These are phyloP conservation scores for Hypoxylon sp. DNA, from an alignment of 2,329 filamentous ascomycete species.

Conservation along the genomic window DNA sequence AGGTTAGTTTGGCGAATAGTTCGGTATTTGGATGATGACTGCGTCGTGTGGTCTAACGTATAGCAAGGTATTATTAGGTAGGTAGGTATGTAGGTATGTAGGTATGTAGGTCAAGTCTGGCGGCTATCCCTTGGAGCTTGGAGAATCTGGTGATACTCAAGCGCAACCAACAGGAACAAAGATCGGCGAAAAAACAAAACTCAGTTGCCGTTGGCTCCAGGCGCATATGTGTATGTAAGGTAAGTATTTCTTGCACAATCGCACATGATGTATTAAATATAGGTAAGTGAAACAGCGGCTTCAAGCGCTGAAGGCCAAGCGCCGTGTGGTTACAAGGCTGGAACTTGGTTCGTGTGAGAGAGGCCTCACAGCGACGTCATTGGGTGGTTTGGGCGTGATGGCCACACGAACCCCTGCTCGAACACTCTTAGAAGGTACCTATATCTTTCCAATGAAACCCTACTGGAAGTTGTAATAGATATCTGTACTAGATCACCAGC, in stretches of 20 bases:
- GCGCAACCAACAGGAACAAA: slow-evolving; percentile 24
- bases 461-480: too few species aligned
- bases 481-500: too few species aligned
- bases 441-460: too few species aligned
- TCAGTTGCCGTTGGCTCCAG: slow-evolving; percentile 6
- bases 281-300: slow-evolving; percentile 22
- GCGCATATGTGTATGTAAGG: neutral
- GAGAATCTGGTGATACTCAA: slow-evolving; percentile 5
- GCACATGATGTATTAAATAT: slow-evolving; percentile 16
- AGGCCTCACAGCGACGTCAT: slow-evolving; percentile 46
- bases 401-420: slow-evolving; percentile 25
- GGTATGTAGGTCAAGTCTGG: slow-evolving; percentile 3
- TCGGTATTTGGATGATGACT: slow-evolving; percentile 5
- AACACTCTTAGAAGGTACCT: too few species aligned
- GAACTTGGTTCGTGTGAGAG: slow-evolving; percentile 28
- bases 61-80: too few species aligned
- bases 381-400: slow-evolving; percentile 36
- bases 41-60: too few species aligned
- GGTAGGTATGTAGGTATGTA: neutral
- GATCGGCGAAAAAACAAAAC: slow-evolving; percentile 9
- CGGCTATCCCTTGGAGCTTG: slow-evolving; percentile 14
- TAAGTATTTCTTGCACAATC: slow-evolving; percentile 24
- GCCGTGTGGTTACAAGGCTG: slow-evolving; percentile 37
- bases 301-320: slow-evolving; percentile 37
- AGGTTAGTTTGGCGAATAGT: slow-evolving; percentile 4